A percentile compares a stretch with the other conserved stretches of the same genome.
Conservation (phyloP, 495 filamentous ascomycete genomes). For the Penicillium longicatenatum region DNA sequence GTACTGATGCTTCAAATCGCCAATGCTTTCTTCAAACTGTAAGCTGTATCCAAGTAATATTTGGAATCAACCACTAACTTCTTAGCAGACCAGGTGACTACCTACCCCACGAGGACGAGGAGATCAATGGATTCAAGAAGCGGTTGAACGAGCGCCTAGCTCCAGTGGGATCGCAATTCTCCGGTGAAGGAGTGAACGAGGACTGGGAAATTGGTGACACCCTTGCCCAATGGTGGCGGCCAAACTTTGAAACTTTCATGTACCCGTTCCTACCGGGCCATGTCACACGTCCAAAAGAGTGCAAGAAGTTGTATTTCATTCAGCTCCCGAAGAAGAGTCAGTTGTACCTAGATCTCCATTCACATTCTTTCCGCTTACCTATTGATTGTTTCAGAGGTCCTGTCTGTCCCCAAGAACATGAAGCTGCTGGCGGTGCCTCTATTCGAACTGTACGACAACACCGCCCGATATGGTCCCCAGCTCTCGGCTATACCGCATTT, state of each 20-base stretch:
- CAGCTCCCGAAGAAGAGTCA: constrained; percentile 88
- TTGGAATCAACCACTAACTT: neutral
- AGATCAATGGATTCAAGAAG: constrained; percentile 89
- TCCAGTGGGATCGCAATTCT: constrained; percentile 83
- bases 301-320: constrained; percentile 98
- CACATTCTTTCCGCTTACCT: neutral
- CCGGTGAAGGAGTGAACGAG: constrained; percentile 79
- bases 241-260: constrained; percentile 99
- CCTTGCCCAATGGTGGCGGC: constrained; percentile 96
- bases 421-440: constrained; percentile 95
- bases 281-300: constrained; percentile 95
- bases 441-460: constrained; percentile 98
- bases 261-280: constrained; percentile 97
- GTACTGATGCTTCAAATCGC: constrained; percentile 98
- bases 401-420: constrained; percentile 99
- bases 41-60: constrained; percentile 21
- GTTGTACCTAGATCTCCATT: constrained; percentile 22
- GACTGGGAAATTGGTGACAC: constrained; percentile 95
- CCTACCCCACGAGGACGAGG: constrained; percentile 83
- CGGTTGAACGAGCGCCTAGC: constrained; percentile 91
- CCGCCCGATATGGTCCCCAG: constrained; percentile 89
- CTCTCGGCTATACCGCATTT: constrained; percentile 94
- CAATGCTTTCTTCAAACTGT: constrained; percentile 98
- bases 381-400: constrained; percentile 65
- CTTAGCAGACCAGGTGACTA: constrained; percentile 84